These are phyloP conservation scores for Microdochium nivale DNA, from an alignment of 2,329 filamentous ascomycete genomes.

Conservation along the genomic window DNA sequence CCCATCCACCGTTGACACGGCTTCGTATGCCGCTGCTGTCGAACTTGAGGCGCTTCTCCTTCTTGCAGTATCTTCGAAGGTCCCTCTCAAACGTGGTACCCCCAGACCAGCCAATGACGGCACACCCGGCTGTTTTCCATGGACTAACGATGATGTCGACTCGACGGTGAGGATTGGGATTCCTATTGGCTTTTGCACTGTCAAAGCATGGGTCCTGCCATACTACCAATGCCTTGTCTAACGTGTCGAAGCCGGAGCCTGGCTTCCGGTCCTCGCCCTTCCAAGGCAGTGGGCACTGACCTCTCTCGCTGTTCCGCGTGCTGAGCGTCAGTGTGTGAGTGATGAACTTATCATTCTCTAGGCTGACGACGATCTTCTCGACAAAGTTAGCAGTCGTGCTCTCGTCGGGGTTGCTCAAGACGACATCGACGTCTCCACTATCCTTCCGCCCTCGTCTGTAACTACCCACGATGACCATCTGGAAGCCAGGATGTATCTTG, in stretches of 20 bases:
- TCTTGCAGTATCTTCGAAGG: slow-evolving; percentile 69
- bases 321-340: slow-evolving; percentile 74
- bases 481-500: slow-evolving; percentile 43
- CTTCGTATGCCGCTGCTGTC: slow-evolving; percentile 80
- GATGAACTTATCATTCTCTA: slow-evolving; percentile 64
- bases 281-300: slow-evolving; percentile 52
- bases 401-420: slow-evolving; percentile 73
- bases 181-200: slow-evolving; percentile 37
- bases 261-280: slow-evolving; percentile 32
- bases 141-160: slow-evolving; percentile 90
- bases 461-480: slow-evolving; percentile 63
- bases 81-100: slow-evolving; percentile 88
- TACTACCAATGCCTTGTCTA: slow-evolving; percentile 88
- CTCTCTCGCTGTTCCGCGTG: slow-evolving; percentile 61
- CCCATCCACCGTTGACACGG: slow-evolving; percentile 53
- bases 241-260: slow-evolving; percentile 67
- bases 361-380: slow-evolving; percentile 56
- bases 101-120: slow-evolving; percentile 79
- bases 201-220: slow-evolving; percentile 65
- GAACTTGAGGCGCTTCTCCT: slow-evolving; percentile 69
- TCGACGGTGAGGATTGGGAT: slow-evolving; percentile 68
- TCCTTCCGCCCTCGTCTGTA: slow-evolving; percentile 69
- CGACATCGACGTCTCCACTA: slow-evolving; percentile 77
- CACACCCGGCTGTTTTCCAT: slow-evolving; percentile 84
- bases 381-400: slow-evolving; percentile 61